Base-by-base conservation (phyloP, 345 rosid genomes). In the Kernera saxatilis region DNA sequence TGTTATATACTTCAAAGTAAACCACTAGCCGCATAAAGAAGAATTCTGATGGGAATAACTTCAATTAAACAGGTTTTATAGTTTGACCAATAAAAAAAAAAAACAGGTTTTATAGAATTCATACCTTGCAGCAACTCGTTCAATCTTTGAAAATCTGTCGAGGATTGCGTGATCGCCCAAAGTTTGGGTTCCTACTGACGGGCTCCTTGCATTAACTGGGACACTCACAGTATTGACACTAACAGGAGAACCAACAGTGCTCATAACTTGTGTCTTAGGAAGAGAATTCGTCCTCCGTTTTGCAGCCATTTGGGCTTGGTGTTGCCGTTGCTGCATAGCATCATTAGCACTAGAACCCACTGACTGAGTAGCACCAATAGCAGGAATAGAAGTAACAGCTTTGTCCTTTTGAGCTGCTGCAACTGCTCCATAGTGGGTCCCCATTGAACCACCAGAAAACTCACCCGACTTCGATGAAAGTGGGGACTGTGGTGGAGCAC, bases 381-480 rank as follows among this genome's bases (percentile, higher is more conserved):
- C 79, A 69, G 91, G 84, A 77, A 80, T 79, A 6, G 96, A 90
- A 71, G 80, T 82, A 43, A 86, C 84, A 40, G 82, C 78, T 83
- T 86, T 94, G 57, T 94, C 99, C 85, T 85, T 91, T 58, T 83
- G 95, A 26, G 87, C 74, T 52, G 88, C 80, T 54, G 90, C 81
- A 76, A 76, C 82, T 50, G 84, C 85, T 73, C 96, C 98, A 78
- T 85, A 88, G 75, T 90, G 89, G 65, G 79, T 79, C 52, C 93
- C 98, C 21, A 83, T 84, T 19, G 99, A 94, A 67, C 96, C 90
- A 76, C 86, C 87, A 48, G 99, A 94, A 77, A 91, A 88, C 71
- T 94, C 98, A 44, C 98, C 99, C 62, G 99, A 91, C 84, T 87
- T 94, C 61, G 98, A 88, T 48, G 99, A 91, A 64, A 87, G 78